These are phyloP conservation scores for Fusarium metavorans DNA, from an alignment of 2,329 filamentous ascomycete genomes.

Conservation along the genomic window DNA sequence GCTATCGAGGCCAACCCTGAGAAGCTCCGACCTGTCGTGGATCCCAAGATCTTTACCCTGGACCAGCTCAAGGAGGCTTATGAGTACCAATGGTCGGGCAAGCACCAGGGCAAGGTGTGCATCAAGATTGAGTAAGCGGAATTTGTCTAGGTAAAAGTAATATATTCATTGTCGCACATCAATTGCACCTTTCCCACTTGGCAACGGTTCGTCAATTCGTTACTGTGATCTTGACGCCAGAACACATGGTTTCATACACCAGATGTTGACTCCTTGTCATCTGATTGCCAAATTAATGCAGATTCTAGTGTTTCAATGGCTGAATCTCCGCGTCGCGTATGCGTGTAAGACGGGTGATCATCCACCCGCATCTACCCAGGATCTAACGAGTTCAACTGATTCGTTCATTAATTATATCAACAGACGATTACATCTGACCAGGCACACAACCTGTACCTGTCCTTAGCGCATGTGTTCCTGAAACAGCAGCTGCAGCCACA, in stretches of 20 bases:
- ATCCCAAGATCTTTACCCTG: constrained; percentile 58
- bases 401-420: constrained; percentile 2
- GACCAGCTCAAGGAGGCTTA: constrained; percentile 59
- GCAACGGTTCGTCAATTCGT: not conserved
- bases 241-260: not conserved
- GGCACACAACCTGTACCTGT: not conserved
- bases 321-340: not conserved
- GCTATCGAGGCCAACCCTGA: constrained; percentile 61
- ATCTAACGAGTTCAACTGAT: not conserved
- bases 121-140: constrained; percentile 46
- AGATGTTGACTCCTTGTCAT: not conserved
- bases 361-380: constrained; percentile 2
- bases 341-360: constrained; percentile 13
- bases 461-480: not conserved
- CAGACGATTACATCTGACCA: constrained; percentile 25
- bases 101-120: constrained; percentile 56
- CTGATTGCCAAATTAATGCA: not conserved
- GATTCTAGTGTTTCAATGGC: not conserved
- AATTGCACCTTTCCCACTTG: not conserved
- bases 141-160: constrained; percentile 4
- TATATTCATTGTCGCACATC: not conserved
- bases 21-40: constrained; percentile 60
- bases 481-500: not conserved
- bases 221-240: not conserved
- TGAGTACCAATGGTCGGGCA: constrained; percentile 53